phyloP scores from a whole-genome alignment of 148 eudicot species.

The Diospyros kaki region DNA sequence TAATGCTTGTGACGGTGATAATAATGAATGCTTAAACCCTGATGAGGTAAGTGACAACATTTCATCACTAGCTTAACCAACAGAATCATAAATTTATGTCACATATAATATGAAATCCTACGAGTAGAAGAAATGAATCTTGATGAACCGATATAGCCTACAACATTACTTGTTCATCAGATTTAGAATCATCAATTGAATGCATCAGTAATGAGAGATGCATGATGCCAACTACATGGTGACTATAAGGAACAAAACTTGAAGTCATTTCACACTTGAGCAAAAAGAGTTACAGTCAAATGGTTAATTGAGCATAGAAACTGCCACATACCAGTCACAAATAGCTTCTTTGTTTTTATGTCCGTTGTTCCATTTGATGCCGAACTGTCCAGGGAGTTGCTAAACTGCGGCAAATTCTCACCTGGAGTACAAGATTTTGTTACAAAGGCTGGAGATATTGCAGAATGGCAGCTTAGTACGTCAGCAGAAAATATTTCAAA shows the following conservation, averaged over 20 bases:
- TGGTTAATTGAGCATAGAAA: constrained; percentile 5
- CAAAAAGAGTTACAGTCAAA: neutral
- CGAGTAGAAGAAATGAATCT: too few species aligned
- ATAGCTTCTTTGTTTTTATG: constrained; percentile 73
- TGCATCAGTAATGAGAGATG: neutral
- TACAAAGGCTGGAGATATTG: neutral
- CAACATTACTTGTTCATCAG: neutral
- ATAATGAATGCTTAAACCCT: neutral
- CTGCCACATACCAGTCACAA: constrained; percentile 63
- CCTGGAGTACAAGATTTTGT: constrained; percentile 27
- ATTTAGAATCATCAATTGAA: neutral
- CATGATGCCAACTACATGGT: neutral
- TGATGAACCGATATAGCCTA: too few species aligned
- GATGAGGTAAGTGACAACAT: neutral
- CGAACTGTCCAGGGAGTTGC: constrained; percentile 33
- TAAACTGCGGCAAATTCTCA: constrained; percentile 18
- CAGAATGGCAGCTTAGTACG: neutral
- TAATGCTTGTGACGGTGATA: neutral
- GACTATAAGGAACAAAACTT: neutral
- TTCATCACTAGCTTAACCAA: neutral
- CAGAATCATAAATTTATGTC: neutral
- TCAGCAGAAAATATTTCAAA: neutral
- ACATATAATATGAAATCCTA: too few species aligned
- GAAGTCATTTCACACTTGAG: neutral
- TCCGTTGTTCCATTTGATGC: constrained; percentile 26